Evolutionary conservation across 805 yeast species (phyloP).

Genomic region (Candida bentonensis): DNA sequence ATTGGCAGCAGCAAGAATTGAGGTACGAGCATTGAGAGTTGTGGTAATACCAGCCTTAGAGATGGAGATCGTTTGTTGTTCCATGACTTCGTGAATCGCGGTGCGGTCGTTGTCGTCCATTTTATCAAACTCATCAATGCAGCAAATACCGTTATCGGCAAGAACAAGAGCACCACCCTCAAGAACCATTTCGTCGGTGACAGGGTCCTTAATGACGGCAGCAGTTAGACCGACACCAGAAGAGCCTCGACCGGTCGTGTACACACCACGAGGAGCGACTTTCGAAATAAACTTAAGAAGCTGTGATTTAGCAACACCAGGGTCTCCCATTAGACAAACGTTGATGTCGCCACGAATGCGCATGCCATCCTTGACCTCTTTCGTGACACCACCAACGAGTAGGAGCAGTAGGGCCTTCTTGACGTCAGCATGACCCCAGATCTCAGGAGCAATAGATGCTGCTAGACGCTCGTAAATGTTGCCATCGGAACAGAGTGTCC

Average conservation of each 20-base stretch:
- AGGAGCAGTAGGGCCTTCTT: slow-evolving; percentile 78
- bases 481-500: slow-evolving; percentile 42
- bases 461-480: slow-evolving; percentile 71
- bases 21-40: slow-evolving; percentile 86
- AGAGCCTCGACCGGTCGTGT: slow-evolving; percentile 97
- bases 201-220: slow-evolving; percentile 97
- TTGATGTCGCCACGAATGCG: slow-evolving; percentile 95
- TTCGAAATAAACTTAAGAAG: slow-evolving; percentile 78
- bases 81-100: slow-evolving; percentile 98
- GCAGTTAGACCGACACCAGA: slow-evolving; percentile 99
- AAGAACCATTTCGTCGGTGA: slow-evolving; percentile 95
- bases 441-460: slow-evolving; percentile 91
- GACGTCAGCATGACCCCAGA: slow-evolving; percentile 85
- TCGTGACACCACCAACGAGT: slow-evolving; percentile 90
- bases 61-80: slow-evolving; percentile 94
- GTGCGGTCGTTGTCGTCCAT: slow-evolving; percentile 97
- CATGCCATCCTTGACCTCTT: slow-evolving; percentile 92
- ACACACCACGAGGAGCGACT: slow-evolving; percentile 91
- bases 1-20: slow-evolving; percentile 96
- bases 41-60: slow-evolving; percentile 97
- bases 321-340: slow-evolving; percentile 95
- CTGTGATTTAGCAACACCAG: slow-evolving; percentile 98
- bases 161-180: slow-evolving; percentile 97
- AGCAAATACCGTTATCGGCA: slow-evolving; percentile 96
- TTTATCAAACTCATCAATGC: slow-evolving; percentile 97